Base-by-base conservation (phyloP, 2,329 filamentous ascomycete species). In the Calycina herbarum region DNA sequence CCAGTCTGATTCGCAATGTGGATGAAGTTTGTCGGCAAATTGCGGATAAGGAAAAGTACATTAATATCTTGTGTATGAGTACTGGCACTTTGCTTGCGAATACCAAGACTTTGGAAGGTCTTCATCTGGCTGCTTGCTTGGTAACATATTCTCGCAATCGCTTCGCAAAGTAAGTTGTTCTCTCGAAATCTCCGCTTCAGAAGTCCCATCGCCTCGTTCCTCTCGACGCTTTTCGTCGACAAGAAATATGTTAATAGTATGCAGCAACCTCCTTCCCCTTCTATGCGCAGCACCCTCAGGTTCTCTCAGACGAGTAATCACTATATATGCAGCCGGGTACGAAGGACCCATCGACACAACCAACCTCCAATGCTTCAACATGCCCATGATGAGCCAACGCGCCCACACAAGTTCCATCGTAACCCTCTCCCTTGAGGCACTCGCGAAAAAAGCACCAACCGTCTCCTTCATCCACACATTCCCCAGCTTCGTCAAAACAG, bases 251-350 rank as follows among this genome's bases (percentile, higher is more conserved):
- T 8, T 38, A 11, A 38, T 38, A 11, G 10, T 35, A 5, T 35
- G 1, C 17, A 64, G 79, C 60, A 85, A 86, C 61, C 80, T 90
- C 0, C 80, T 89, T 11, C 86, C 87, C 0, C 78, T 83, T 0
- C 13, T 17, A 77, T 89, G 1, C 42, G 64, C 29, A 79, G 82
- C 0, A 68, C 78, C 0, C 66, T 74, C 1, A 3, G 13, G 10
- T 3, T 74, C 84, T 6, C 67, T 70, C 20, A 80, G 82, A 0
- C 82, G 85, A 10, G 83, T 87, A 20, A 79, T 88, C 45, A 82
- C 77, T 31, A 65, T 73, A 10, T 65, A n/a, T 7, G 68, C 63
- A 31, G 71, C 67, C 15, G 45, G 62, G 1, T 31, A 64, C 2
- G 72, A 73, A 68, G 70, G 71, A 0, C 57, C 62, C 0, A 20